Conservation (phyloP, 306 rosid species). For the Dalbergia oliveri region DNA sequence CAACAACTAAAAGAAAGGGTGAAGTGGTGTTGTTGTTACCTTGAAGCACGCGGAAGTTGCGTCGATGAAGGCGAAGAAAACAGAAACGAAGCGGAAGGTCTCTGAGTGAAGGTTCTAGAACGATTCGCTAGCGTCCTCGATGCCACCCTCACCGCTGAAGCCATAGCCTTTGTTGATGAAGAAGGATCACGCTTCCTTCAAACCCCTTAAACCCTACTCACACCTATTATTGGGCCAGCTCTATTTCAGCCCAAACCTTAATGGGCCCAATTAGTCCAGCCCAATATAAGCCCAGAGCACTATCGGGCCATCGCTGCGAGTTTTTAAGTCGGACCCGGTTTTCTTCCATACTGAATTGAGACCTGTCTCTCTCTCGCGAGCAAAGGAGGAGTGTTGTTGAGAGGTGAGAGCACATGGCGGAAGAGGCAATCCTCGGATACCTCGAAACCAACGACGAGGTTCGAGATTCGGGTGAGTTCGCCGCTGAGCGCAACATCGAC, state of each 20-base stretch:
- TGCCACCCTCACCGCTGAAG: constrained; percentile 68
- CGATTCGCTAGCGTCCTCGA: constrained; percentile 63
- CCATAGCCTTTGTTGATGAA: constrained; percentile 43
- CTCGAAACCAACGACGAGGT: constrained; percentile 63
- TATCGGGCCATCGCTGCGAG: neutral
- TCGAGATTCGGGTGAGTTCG: constrained; percentile 76
- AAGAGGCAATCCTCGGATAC: constrained; percentile 74
- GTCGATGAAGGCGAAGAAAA: constrained; percentile 57
- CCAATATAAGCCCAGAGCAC: neutral
- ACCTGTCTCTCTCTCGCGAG: neutral
- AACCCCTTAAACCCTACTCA: constrained; percentile 55
- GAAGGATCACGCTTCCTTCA: neutral
- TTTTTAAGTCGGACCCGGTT: constrained; percentile 9
- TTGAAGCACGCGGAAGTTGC: constrained; percentile 55
- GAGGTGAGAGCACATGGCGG: constrained; percentile 60
- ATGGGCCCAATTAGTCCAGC: neutral
- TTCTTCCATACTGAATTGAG: neutral
- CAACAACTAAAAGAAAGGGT: neutral
- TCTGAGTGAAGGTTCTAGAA: constrained; percentile 55
- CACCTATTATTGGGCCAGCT: neutral
- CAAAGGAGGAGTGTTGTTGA: neutral
- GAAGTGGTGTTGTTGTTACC: constrained; percentile 51
- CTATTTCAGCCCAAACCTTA: neutral
- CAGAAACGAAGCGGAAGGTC: constrained; percentile 51
- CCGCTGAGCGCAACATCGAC: constrained; percentile 61